Base-by-base conservation (phyloP, 2,329 filamentous ascomycete genomes). In the Aspergillus phoenicis region DNA sequence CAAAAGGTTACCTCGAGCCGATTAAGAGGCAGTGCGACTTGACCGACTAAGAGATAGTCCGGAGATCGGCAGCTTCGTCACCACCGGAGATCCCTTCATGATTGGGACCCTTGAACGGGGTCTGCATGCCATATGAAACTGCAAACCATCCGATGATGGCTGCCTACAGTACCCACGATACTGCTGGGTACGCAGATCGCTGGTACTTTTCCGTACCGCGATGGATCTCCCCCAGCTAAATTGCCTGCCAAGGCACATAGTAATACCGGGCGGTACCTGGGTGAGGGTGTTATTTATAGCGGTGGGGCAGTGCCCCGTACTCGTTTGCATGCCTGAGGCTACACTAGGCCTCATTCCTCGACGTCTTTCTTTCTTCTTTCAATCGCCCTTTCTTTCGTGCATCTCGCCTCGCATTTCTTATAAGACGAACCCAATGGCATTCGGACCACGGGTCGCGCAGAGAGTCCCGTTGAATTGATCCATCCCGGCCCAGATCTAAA, bases 361-460 rank as follows among this genome's bases (percentile, higher is more conserved):
- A 17, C 51, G 30, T 45, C 24, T 22, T n/a, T 24, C 26, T 45
- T 36, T 43, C 41, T 45, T 43, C 22, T 36, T 33, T 39, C 15
- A 8, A 39, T 17, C 33, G 15, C 15, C 17, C 28, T 26, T 33
- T 41, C 11, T 24, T 30, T 55, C 52, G 15, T 30, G 36, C n/a
- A n/a, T 43, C 24, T 39, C 38, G 7, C 24, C 22, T 13, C 30
- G 13, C 11, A 8, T 24, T 17, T 33, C 39, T 54, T 45, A 57
- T 58, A 45, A 43, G 8, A 26, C 20, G 45, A 38, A 47, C 62
- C 49, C 63, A 64, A 63, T 64, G 61, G 63, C 61, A 64, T 55
- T 28, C 36, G 26, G 56, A 13, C 52, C n/a, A 57, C 24, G 36
- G 20, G 22, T 17, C 17, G 38, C 49, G 48, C 52, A 47, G 59